Percentiles rank a stretch among this genome's conserved stretches.
These are phyloP conservation scores for Fragilaria crotonensis DNA, from an alignment of 108 stramenopile genomes.

Conservation along the genomic window DNA sequence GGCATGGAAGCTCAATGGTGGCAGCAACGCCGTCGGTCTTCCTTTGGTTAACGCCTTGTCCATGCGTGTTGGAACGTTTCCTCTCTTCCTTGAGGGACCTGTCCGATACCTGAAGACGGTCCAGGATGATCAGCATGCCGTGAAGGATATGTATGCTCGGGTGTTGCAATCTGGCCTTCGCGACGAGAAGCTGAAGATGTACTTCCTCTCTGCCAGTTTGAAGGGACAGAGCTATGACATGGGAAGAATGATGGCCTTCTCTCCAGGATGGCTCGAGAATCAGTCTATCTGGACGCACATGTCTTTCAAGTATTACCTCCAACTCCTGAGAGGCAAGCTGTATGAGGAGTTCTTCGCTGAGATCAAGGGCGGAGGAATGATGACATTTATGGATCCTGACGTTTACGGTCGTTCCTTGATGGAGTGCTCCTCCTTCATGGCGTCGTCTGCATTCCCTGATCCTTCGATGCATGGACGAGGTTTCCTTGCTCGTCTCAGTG, in stretches of 20 bases:
- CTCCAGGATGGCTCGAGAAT: slow-evolving; percentile 96
- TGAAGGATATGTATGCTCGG: slow-evolving; percentile 72
- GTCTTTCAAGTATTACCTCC: slow-evolving; percentile 95
- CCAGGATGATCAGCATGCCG: slow-evolving; percentile 57
- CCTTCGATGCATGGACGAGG: slow-evolving; percentile 72
- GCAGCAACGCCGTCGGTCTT: slow-evolving; percentile 51
- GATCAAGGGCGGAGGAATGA: slow-evolving; percentile 82
- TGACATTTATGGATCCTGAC: slow-evolving; percentile 90
- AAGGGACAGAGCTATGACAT: slow-evolving; percentile 88
- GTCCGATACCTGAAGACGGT: slow-evolving; percentile 93
- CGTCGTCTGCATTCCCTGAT: slow-evolving; percentile 89
- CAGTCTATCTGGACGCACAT: slow-evolving; percentile 97
- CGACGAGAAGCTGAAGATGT: slow-evolving; percentile 81
- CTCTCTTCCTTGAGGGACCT: slow-evolving; percentile 92
- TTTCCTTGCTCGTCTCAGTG: slow-evolving; percentile 90
- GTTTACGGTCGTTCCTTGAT: slow-evolving; percentile 89
- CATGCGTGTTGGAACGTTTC: slow-evolving; percentile 83
- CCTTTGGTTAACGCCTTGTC: slow-evolving; percentile 72
- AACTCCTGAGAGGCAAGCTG: slow-evolving; percentile 89
- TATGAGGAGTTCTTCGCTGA: slow-evolving; percentile 89
- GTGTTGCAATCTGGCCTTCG: slow-evolving; percentile 82
- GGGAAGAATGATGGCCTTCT: slow-evolving; percentile 94
- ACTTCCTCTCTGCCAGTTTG: slow-evolving; percentile 84
- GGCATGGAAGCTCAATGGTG: slow-evolving; percentile 50
- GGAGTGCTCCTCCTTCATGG: slow-evolving; percentile 90